Conservation (phyloP, 1,284 basidiomycete species). For the Leccinum laetum region DNA sequence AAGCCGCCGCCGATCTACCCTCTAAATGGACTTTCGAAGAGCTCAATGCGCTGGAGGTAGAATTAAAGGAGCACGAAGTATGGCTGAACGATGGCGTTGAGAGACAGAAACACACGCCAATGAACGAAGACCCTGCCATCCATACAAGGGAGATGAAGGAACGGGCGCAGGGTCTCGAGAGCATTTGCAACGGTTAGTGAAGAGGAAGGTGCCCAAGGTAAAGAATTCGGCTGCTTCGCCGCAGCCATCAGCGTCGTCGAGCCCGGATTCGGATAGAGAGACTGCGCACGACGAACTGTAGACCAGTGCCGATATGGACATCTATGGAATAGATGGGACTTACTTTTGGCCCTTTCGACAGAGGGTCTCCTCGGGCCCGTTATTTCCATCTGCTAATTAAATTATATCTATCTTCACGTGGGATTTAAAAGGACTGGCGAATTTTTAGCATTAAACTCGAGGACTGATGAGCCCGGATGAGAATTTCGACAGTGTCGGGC, state of each 20-base stretch:
- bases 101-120: slow-evolving; percentile 72
- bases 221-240: slow-evolving; percentile 39
- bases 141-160: slow-evolving; percentile 82
- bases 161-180: slow-evolving; percentile 77
- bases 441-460: not conserved
- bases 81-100: slow-evolving; percentile 83
- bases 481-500: not conserved
- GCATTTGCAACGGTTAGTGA: slow-evolving; percentile 66
- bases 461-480: not conserved
- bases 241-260: slow-evolving; percentile 15
- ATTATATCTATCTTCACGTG: not conserved
- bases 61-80: slow-evolving; percentile 72
- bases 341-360: not conserved
- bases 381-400: not conserved
- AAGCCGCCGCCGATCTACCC: slow-evolving; percentile 54
- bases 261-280: slow-evolving; percentile 21
- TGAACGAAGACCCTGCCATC: slow-evolving; percentile 81
- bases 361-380: not conserved
- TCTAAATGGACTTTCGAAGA: slow-evolving; percentile 85
- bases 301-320: slow-evolving; percentile 7
- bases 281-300: slow-evolving; percentile 32
- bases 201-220: slow-evolving; percentile 61
- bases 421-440: not conserved
- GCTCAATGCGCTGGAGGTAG: slow-evolving; percentile 71
- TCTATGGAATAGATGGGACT: slow-evolving; percentile 10